Conservation (phyloP, 371 early-diverging fungal species). For the Mortierella sp. region DNA sequence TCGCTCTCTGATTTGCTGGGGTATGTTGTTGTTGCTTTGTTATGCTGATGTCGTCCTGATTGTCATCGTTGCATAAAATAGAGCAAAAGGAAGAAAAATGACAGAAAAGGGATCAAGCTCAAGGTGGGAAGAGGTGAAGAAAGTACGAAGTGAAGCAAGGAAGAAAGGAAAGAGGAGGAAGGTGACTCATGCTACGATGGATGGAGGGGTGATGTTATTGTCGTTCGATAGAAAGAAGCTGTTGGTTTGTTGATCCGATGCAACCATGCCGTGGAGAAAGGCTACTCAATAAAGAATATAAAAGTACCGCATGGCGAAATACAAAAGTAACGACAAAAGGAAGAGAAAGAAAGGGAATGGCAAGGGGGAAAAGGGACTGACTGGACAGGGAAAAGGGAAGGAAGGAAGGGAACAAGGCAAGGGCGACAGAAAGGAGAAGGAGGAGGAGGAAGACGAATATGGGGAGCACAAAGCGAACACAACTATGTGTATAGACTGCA, state of each 20-base stretch:
- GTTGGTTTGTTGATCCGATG: neutral
- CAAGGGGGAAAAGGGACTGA: neutral
- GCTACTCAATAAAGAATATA: neutral
- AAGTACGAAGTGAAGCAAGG: neutral
- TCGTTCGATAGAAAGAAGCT: neutral
- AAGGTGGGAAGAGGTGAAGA: neutral
- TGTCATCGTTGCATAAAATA: neutral
- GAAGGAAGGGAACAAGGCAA: neutral
- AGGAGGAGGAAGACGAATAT: neutral
- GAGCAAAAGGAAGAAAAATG: neutral
- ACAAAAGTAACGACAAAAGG: neutral
- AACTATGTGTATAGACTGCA: conserved; percentile 1
- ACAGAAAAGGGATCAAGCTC: conserved; percentile 5
- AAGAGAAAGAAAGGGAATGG: neutral
- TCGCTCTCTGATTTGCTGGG: neutral
- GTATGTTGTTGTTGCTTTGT: neutral
- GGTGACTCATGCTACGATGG: conserved; percentile 10
- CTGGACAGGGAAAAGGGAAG: neutral
- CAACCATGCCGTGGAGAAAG: neutral
- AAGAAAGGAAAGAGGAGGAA: neutral
- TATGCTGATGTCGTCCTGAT: neutral
- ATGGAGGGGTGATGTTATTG: neutral
- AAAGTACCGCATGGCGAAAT: conserved; percentile 1
- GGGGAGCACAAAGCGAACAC: neutral
- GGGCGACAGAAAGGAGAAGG: neutral